Evolutionary conservation across 169 alveolate genomes (phyloP).

Genomic region (Plasmodium reichenowi): DNA sequence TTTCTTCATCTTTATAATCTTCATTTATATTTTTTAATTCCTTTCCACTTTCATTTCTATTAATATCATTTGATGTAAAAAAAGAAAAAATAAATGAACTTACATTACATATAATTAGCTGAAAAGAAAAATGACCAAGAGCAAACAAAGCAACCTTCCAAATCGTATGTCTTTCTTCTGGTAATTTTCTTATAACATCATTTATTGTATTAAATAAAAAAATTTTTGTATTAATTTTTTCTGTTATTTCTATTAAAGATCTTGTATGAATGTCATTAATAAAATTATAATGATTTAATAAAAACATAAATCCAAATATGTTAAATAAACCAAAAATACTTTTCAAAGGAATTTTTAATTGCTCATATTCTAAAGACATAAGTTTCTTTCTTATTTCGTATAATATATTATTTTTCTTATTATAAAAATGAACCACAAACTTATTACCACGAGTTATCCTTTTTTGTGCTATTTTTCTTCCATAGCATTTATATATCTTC

Average conservation of each 20-base stretch:
- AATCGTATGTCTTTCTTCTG: slow-evolving; percentile 5
- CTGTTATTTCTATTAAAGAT: slow-evolving; percentile 29
- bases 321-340: slow-evolving; percentile 18
- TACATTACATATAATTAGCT: slow-evolving; percentile 12
- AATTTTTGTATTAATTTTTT: slow-evolving; percentile 26
- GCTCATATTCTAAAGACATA: slow-evolving; percentile 2
- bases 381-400: not conserved
- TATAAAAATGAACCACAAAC: slow-evolving; percentile 2
- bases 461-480: too few species aligned
- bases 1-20: not conserved
- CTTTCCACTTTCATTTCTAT: not conserved
- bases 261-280: slow-evolving; percentile 27
- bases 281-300: slow-evolving; percentile 16
- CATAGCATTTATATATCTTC: too few species aligned
- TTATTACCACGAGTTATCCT: not conserved
- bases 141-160: slow-evolving; percentile 26
- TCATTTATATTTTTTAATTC: not conserved
- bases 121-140: slow-evolving; percentile 21
- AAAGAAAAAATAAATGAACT: slow-evolving; percentile 15
- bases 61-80: not conserved
- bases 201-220: slow-evolving; percentile 58
- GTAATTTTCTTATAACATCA: slow-evolving; percentile 30
- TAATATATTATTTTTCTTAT: slow-evolving; percentile 20
- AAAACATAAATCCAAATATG: slow-evolving; percentile 40
- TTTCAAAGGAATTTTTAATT: slow-evolving; percentile 8